A percentile compares a stretch with the other conserved stretches of the same genome.
These are phyloP conservation scores for Xylaria bambusicola DNA, from an alignment of 495 filamentous ascomycete genomes.

Conservation along the genomic window DNA sequence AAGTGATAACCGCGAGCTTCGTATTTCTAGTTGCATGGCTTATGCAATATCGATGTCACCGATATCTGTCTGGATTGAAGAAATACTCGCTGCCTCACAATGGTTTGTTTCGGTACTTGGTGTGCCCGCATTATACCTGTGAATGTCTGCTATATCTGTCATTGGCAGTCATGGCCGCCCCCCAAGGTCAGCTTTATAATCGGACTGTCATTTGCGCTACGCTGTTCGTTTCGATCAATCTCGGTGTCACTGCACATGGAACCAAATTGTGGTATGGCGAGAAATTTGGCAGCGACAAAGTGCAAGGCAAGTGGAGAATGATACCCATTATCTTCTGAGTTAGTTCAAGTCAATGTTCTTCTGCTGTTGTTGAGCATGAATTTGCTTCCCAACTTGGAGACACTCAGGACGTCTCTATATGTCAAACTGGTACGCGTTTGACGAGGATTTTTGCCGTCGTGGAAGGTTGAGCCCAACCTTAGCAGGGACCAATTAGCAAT, in stretches of 20 bases:
- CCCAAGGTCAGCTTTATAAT: slow-evolving; percentile 62
- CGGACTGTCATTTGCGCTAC: slow-evolving; percentile 68
- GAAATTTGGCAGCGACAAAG: slow-evolving; percentile 72
- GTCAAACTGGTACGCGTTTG: slow-evolving; percentile 80
- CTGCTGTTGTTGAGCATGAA: slow-evolving; percentile 57
- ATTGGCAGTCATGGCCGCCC: slow-evolving; percentile 74
- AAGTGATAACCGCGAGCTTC: slow-evolving; percentile 61
- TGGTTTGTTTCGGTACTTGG: slow-evolving; percentile 65
- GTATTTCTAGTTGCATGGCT: slow-evolving; percentile 74
- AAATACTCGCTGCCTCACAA: slow-evolving; percentile 77
- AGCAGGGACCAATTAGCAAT: slow-evolving; percentile 86
- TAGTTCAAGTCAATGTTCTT: slow-evolving; percentile 23
- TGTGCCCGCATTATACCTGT: slow-evolving; percentile 91
- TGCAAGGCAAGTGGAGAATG: slow-evolving; percentile 76
- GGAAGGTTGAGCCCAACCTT: slow-evolving; percentile 59
- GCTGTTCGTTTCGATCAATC: slow-evolving; percentile 75
- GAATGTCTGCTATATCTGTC: slow-evolving; percentile 84
- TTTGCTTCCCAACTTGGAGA: slow-evolving; percentile 72
- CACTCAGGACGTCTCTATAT: slow-evolving; percentile 89
- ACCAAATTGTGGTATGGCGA: slow-evolving; percentile 79
- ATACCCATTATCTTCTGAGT: slow-evolving; percentile 73
- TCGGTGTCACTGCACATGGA: slow-evolving; percentile 76
- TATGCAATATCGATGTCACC: slow-evolving; percentile 79
- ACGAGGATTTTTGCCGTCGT: slow-evolving; percentile 60
- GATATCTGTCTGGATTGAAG: slow-evolving; percentile 73